Evolutionary conservation across 2,329 filamentous ascomycete species (phyloP).

Genomic region (Sporothrix globosa): DNA sequence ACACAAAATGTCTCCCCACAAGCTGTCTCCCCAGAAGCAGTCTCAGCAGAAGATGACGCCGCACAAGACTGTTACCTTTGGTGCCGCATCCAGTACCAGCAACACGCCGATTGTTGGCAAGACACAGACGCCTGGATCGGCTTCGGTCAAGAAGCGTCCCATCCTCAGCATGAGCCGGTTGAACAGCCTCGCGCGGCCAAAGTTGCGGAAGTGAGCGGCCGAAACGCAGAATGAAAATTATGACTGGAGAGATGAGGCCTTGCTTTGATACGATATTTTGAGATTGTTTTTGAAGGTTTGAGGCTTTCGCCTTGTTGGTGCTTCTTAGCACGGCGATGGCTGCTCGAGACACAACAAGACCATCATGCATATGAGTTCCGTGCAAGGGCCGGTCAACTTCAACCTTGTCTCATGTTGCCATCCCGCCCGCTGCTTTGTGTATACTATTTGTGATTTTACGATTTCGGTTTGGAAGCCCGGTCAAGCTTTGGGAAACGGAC

Average conservation of each 20-base stretch:
- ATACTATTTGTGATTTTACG: slow-evolving; percentile 11
- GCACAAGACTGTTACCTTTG: background rate
- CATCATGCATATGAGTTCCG: background rate
- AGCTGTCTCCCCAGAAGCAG: slow-evolving; percentile 37
- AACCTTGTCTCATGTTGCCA: background rate
- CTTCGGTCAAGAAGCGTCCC: slow-evolving; percentile 54
- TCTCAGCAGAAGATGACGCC: slow-evolving; percentile 6
- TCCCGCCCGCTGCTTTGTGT: slow-evolving; percentile 13
- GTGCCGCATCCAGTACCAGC: background rate
- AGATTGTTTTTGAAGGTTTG: background rate
- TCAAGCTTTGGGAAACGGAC: slow-evolving; percentile 8
- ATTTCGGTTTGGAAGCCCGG: slow-evolving; percentile 23
- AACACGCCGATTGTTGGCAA: slow-evolving; percentile 13
- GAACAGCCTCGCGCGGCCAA: slow-evolving; percentile 64
- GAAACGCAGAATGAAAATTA: background rate
- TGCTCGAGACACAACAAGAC: background rate
- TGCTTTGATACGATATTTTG: slow-evolving; percentile 10
- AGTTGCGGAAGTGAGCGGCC: slow-evolving; percentile 50
- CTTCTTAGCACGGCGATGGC: slow-evolving; percentile 4
- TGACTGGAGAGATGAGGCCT: background rate
- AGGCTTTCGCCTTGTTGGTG: background rate
- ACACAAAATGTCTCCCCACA: slow-evolving; percentile 38
- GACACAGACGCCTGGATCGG: slow-evolving; percentile 50
- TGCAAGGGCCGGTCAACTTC: background rate
- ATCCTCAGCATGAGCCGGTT: slow-evolving; percentile 62